Evolutionary conservation across 306 rosid genomes (phyloP).

Genomic region (Purshia tridentata): DNA sequence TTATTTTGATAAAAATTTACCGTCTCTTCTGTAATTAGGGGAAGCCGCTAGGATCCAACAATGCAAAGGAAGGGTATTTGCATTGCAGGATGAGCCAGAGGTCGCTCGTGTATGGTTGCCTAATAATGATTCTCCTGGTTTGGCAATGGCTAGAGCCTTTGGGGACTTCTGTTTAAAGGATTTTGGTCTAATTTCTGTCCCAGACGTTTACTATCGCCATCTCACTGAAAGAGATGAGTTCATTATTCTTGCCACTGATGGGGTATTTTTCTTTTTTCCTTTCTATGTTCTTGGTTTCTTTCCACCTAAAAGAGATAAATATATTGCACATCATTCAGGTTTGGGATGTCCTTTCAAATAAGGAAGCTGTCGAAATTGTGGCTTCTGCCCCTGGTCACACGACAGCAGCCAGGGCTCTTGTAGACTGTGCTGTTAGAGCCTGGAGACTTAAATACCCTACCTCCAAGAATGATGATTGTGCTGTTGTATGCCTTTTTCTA

Average conservation of each 20-base stretch:
- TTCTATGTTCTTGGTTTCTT: conserved; percentile 1
- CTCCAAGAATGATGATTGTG: conserved; percentile 59
- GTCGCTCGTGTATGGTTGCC: conserved; percentile 67
- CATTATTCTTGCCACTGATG: conserved; percentile 55
- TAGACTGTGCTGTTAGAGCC: conserved; percentile 47
- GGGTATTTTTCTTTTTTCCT: conserved; percentile 41
- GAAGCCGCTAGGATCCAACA: conserved; percentile 61
- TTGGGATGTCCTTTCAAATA: conserved; percentile 60
- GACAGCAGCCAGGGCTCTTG: conserved; percentile 58
- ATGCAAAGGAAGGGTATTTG: conserved; percentile 61
- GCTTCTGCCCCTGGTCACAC: conserved; percentile 50
- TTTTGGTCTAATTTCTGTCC: conserved; percentile 54
- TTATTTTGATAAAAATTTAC: conserved; percentile 8
- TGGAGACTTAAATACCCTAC: conserved; percentile 64
- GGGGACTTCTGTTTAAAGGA: conserved; percentile 64
- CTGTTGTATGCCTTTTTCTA: conserved; percentile 56
- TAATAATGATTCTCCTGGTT: conserved; percentile 53
- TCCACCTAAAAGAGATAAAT: background rate
- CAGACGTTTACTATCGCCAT: conserved; percentile 44
- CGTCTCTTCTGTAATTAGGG: conserved; percentile 26
- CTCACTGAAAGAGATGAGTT: conserved; percentile 47
- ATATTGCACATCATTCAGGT: conserved; percentile 30
- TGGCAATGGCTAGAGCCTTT: conserved; percentile 65
- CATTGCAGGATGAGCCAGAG: conserved; percentile 61
- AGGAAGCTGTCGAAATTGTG: conserved; percentile 55